Evolutionary conservation across 1,284 basidiomycete genomes (phyloP).

Genomic region (Golubevia pallescens): DNA sequence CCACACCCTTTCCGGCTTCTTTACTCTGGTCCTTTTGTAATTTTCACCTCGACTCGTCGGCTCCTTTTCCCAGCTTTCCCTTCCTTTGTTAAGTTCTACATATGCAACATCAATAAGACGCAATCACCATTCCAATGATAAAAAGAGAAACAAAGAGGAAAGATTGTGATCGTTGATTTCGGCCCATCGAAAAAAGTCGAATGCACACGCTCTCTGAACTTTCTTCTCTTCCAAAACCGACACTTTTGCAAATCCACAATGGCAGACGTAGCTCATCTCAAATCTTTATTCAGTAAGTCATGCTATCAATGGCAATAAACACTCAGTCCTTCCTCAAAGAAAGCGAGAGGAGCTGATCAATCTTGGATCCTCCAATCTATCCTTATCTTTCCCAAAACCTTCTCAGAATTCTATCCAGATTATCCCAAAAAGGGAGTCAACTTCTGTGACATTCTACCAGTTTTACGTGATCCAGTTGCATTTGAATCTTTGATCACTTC

Average conservation of each 20-base stretch:
- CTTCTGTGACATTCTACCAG: slow-evolving; percentile 63
- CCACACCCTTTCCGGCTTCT: too few relatives aligned
- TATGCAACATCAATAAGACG: too few relatives aligned
- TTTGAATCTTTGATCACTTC: slow-evolving; percentile 81
- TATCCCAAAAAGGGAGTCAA: slow-evolving; percentile 60
- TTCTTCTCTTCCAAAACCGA: too few relatives aligned
- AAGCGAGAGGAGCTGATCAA: slow-evolving; percentile 5
- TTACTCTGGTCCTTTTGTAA: too few relatives aligned
- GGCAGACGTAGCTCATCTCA: slow-evolving; percentile 47
- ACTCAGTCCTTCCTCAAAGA: slow-evolving; percentile 11
- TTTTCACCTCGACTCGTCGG: too few relatives aligned
- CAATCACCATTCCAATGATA: too few relatives aligned
- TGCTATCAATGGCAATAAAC: slow-evolving; percentile 1
- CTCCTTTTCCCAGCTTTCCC: too few relatives aligned
- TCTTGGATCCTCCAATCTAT: slow-evolving; percentile 1
- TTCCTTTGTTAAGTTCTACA: too few relatives aligned
- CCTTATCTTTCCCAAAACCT: background rate
- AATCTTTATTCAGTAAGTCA: slow-evolving; percentile 40
- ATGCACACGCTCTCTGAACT: too few relatives aligned
- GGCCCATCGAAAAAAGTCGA: too few relatives aligned
- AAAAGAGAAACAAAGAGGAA: too few relatives aligned
- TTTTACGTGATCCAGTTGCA: slow-evolving; percentile 58
- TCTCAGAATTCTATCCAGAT: slow-evolving; percentile 49
- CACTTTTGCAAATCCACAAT: slow-evolving; percentile 6
- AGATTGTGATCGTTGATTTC: too few relatives aligned